Evolutionary conservation across 2,329 filamentous ascomycete species (phyloP).

Genomic region (Colletotrichum sansevieriae): DNA sequence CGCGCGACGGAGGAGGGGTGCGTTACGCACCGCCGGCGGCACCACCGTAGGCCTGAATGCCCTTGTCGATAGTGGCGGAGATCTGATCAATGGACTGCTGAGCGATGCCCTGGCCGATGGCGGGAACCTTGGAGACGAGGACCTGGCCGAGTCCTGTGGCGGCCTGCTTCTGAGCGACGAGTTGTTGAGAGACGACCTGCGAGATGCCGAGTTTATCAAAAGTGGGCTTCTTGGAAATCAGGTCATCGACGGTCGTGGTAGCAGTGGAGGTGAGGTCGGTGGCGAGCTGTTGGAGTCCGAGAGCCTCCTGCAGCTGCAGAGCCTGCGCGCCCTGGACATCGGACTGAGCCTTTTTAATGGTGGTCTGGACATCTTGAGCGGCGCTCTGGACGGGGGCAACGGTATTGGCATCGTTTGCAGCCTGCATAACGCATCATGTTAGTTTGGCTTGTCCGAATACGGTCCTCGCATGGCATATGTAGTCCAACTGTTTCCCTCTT

Average conservation of each 20-base stretch:
- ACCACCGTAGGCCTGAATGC: slow-evolving; percentile 41
- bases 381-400: slow-evolving; percentile 50
- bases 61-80: slow-evolving; percentile 42
- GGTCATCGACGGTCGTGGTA: slow-evolving; percentile 40
- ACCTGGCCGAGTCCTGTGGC: slow-evolving; percentile 42
- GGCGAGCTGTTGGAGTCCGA: slow-evolving; percentile 43
- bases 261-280: slow-evolving; percentile 42
- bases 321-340: slow-evolving; percentile 46
- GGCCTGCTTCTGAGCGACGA: slow-evolving; percentile 44
- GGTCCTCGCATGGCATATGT: not conserved
- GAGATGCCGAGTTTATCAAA: slow-evolving; percentile 47
- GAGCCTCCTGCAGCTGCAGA: slow-evolving; percentile 44
- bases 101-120: slow-evolving; percentile 46
- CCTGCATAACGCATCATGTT: not conserved
- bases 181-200: slow-evolving; percentile 43
- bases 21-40: slow-evolving; percentile 33
- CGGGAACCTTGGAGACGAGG: slow-evolving; percentile 47
- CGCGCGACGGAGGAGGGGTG: slow-evolving; percentile 27
- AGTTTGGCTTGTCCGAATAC: not conserved
- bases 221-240: slow-evolving; percentile 46
- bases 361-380: slow-evolving; percentile 41
- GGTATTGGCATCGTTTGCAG: slow-evolving; percentile 61
- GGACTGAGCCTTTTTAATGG: slow-evolving; percentile 41
- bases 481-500: not conserved
- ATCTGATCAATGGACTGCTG: slow-evolving; percentile 46